Evolutionary conservation across 2,329 filamentous ascomycete species (phyloP).

Genomic region (Sarocladium oryzae): DNA sequence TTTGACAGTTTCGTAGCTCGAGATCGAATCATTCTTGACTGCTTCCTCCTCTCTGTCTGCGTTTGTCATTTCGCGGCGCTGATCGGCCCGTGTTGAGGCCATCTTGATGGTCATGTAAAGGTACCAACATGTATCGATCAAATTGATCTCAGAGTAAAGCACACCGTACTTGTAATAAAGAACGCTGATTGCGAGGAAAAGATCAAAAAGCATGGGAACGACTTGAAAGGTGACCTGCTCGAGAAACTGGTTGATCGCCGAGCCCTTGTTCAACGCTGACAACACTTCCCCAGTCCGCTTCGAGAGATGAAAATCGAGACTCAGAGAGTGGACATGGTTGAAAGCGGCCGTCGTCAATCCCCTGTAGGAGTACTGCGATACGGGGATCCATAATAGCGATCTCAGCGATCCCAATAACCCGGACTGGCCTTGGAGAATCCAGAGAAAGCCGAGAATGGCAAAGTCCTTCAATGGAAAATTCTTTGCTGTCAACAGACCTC

Average conservation of each 20-base stretch:
- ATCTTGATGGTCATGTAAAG: slow-evolving; percentile 94
- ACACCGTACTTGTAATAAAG: slow-evolving; percentile 60
- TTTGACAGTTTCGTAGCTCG: slow-evolving; percentile 94
- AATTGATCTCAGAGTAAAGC: slow-evolving; percentile 83
- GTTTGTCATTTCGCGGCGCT: slow-evolving; percentile 90
- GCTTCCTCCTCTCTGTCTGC: slow-evolving; percentile 92
- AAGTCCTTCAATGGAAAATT: slow-evolving; percentile 31
- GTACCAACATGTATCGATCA: slow-evolving; percentile 91
- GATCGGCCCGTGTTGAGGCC: slow-evolving; percentile 86
- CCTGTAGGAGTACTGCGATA: slow-evolving; percentile 94
- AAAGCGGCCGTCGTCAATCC: slow-evolving; percentile 92
- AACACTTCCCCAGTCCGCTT: slow-evolving; percentile 96
- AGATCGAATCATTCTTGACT: slow-evolving; percentile 97
- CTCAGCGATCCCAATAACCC: slow-evolving; percentile 79
- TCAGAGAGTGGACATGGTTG: slow-evolving; percentile 92
- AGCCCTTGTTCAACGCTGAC: slow-evolving; percentile 92
- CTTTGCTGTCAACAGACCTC: slow-evolving; percentile 25
- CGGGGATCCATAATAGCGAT: slow-evolving; percentile 88
- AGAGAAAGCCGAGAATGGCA: slow-evolving; percentile 51
- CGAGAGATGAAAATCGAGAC: slow-evolving; percentile 90
- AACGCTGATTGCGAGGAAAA: slow-evolving; percentile 70
- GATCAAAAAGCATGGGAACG: slow-evolving; percentile 87
- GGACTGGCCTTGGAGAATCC: slow-evolving; percentile 84
- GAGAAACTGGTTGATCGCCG: slow-evolving; percentile 91
- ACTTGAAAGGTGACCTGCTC: slow-evolving; percentile 96